phyloP scores from a whole-genome alignment of 2,329 filamentous ascomycete genomes.

The Pseudopithomyces chartarum region DNA sequence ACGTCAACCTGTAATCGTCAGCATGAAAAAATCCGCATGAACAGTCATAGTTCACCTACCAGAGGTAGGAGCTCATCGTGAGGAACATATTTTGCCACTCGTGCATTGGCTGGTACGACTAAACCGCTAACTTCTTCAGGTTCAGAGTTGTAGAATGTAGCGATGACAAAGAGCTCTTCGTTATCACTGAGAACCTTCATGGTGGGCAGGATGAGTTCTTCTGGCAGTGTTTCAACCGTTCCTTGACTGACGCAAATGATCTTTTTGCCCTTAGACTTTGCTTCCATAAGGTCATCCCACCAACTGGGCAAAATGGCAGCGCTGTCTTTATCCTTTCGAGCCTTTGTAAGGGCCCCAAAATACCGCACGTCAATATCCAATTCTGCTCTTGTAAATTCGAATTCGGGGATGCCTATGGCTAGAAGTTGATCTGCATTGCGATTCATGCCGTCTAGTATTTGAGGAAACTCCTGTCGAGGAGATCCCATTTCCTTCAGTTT shows the following conservation, averaged over 20 bases:
- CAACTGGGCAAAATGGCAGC: conserved; percentile 47
- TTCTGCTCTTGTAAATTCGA: conserved; percentile 45
- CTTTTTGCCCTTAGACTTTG: conserved; percentile 45
- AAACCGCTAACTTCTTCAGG: conserved; percentile 25
- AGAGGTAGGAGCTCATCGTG: conserved; percentile 53
- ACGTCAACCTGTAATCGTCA: conserved; percentile 36
- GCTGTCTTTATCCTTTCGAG: background rate
- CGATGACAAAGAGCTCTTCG: conserved; percentile 49
- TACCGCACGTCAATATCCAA: conserved; percentile 50
- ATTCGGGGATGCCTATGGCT: conserved; percentile 43
- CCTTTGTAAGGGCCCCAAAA: conserved; percentile 44
- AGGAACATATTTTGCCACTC: conserved; percentile 54
- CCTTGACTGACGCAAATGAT: conserved; percentile 57
- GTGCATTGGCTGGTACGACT: conserved; percentile 48
- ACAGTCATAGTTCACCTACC: conserved; percentile 11
- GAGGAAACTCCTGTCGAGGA: conserved; percentile 9
- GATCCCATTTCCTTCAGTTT: conserved; percentile 20
- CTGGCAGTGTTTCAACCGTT: conserved; percentile 49
- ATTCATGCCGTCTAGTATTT: conserved; percentile 28
- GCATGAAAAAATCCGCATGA: background rate
- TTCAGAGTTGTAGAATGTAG: conserved; percentile 37
- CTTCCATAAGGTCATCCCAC: conserved; percentile 51
- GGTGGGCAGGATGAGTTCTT: conserved; percentile 53
- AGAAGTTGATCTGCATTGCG: conserved; percentile 29
- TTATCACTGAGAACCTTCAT: conserved; percentile 50